Evolutionary conservation across 768 basidiomycete genomes (phyloP).

Genomic region (Dictyophora rubrovolvata): DNA sequence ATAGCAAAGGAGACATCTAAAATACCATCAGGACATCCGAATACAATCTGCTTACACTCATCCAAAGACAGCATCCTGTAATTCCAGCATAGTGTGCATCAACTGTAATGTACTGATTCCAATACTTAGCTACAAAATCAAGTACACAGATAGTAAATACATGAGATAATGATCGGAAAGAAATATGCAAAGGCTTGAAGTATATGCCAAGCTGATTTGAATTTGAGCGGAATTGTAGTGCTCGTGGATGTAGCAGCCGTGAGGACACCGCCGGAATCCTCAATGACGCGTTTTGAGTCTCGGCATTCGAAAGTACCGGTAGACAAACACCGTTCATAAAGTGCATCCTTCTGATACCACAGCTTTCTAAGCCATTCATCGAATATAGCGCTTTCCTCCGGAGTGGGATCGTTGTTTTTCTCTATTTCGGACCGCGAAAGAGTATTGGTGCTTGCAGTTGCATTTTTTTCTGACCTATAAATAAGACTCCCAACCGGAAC

Average conservation of each 20-base stretch:
- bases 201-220: conserved; percentile 32
- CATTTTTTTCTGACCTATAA: conserved; percentile 13
- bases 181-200: conserved; percentile 30
- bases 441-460: conserved; percentile 17
- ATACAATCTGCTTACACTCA: too few species aligned
- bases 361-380: conserved; percentile 73
- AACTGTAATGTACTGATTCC: background rate
- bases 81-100: background rate
- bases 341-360: conserved; percentile 80
- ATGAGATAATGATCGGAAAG: conserved; percentile 43
- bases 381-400: conserved; percentile 54
- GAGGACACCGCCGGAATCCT: conserved; percentile 20
- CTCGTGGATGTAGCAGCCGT: conserved; percentile 17
- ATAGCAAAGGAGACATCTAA: conserved; percentile 26
- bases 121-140: conserved; percentile 9
- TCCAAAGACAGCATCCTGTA: background rate
- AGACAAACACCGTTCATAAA: conserved; percentile 58
- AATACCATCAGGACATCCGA: background rate
- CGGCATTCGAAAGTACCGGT: conserved; percentile 33
- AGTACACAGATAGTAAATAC: conserved; percentile 67
- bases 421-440: conserved; percentile 20
- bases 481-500: conserved; percentile 62
- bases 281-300: background rate
- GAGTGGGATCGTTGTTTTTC: conserved; percentile 36
- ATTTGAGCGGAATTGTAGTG: background rate